These are phyloP conservation scores for Paramecium pentaurelia DNA, from an alignment of 73 alveolate species.

Conservation along the genomic window DNA sequence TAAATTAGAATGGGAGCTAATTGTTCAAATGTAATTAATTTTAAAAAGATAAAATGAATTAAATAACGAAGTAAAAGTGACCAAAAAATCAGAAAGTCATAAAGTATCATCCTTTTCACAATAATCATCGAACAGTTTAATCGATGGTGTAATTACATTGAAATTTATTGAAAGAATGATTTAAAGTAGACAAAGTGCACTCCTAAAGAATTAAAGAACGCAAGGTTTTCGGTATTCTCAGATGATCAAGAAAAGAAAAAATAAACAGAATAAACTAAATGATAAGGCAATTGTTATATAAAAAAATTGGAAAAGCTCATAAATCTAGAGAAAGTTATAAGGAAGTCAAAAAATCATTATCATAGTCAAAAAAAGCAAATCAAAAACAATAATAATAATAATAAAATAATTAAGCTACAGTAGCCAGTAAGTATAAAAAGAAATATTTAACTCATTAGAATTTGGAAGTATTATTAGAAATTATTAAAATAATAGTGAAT, in stretches of 20 bases:
- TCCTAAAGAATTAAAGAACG: background rate
- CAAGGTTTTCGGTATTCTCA: background rate
- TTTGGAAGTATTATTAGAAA: background rate
- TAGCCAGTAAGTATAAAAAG: background rate
- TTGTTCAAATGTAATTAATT: conserved; percentile 24
- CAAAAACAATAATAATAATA: background rate
- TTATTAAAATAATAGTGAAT: background rate
- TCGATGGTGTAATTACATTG: background rate
- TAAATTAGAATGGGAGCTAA: background rate
- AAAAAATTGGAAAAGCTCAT: conserved; percentile 27
- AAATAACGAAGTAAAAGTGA: background rate
- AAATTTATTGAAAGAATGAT: background rate
- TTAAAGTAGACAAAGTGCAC: background rate
- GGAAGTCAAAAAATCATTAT: background rate
- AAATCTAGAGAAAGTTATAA: background rate
- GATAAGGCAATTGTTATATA: background rate
- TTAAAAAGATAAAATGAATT: background rate
- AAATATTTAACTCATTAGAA: background rate
- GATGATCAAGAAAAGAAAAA: background rate
- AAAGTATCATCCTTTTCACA: background rate
- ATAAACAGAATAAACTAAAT: background rate
- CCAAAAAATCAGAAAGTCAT: background rate
- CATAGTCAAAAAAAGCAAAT: background rate
- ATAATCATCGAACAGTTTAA: background rate
- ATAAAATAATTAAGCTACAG: background rate